These are phyloP conservation scores for Bassia scoparia DNA, from an alignment of 148 eudicot genomes.

Conservation along the genomic window DNA sequence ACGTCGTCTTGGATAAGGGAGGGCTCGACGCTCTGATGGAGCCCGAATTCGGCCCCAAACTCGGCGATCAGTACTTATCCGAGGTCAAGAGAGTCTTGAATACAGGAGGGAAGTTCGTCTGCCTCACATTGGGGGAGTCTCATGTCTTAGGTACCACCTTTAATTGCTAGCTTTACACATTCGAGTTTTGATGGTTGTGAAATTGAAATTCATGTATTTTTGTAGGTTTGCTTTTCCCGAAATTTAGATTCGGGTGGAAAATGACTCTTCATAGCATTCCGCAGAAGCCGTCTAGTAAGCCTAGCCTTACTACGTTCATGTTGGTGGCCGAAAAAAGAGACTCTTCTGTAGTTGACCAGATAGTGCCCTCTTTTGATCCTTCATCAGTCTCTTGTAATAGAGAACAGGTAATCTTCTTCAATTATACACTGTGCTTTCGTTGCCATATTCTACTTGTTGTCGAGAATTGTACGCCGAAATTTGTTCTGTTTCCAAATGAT, in stretches of 20 bases:
- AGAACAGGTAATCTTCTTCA: conserved; percentile 47
- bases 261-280: conserved; percentile 62
- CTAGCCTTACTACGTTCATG: conserved; percentile 68
- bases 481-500: no score
- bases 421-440: no score
- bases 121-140: conserved; percentile 88
- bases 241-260: conserved; percentile 88
- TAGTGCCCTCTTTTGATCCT: conserved; percentile 43
- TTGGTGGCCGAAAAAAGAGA: conserved; percentile 64
- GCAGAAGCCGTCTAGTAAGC: conserved; percentile 46
- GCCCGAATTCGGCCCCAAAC: conserved; percentile 69
- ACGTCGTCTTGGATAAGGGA: conserved; percentile 79
- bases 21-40: conserved; percentile 99
- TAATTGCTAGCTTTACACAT: no score
- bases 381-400: conserved; percentile 34
- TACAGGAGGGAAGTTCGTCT: conserved; percentile 70
- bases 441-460: background rate
- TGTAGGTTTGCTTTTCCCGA: conserved; percentile 72
- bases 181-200: background rate
- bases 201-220: conserved; percentile 10
- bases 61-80: conserved; percentile 74
- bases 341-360: conserved; percentile 39
- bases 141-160: conserved; percentile 99
- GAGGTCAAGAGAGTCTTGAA: conserved; percentile 95
- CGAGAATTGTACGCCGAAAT: no score